phyloP scores from a whole-genome alignment of 2,329 filamentous ascomycete genomes.

The Fusarium virguliforme region DNA sequence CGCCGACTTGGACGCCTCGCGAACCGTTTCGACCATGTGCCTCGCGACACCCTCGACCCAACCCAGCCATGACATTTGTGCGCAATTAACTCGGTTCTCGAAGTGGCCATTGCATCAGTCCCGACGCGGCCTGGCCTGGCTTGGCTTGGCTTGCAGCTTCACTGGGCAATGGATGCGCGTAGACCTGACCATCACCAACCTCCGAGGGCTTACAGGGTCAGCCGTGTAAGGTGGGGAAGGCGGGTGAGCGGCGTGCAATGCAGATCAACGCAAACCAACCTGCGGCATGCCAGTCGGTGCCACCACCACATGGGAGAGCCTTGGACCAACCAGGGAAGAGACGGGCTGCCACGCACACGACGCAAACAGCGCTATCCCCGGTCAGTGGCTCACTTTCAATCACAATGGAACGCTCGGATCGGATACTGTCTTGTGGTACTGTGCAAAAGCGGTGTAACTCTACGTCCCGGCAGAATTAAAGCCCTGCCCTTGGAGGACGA shows the following conservation, averaged over 20 bases:
- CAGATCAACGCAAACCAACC: background rate
- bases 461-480: no score
- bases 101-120: background rate
- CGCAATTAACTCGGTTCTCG: background rate
- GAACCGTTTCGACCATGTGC: no score
- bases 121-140: background rate
- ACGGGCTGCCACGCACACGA: background rate
- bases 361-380: conserved; percentile 13
- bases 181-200: background rate
- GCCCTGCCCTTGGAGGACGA: no score
- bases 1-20: no score
- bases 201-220: conserved; percentile 16
- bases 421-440: conserved; percentile 15
- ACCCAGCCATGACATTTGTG: background rate
- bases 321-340: background rate
- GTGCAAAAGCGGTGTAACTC: background rate
- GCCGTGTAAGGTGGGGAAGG: background rate
- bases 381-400: background rate
- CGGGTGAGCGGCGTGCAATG: background rate
- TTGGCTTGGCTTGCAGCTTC: background rate
- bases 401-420: conserved; percentile 2
- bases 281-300: background rate
- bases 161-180: background rate
- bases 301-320: background rate
- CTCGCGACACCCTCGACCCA: no score